Evolutionary conservation across 495 filamentous ascomycete species (phyloP).

Genomic region (Stereocaulon alpinum): DNA sequence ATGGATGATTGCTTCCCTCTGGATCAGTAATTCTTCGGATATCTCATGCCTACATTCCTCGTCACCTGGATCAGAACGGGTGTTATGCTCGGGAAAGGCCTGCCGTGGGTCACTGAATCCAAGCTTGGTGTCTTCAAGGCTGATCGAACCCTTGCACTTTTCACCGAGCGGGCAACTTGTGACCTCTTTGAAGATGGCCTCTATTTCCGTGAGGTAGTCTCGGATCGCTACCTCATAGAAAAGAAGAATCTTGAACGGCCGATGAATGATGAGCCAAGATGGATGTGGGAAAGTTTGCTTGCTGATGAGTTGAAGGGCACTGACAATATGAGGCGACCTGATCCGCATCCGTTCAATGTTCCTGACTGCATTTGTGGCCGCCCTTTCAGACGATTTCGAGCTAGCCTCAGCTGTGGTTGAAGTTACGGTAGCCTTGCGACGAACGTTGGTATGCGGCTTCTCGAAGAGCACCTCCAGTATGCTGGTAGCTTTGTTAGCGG

Average conservation of each 20-base stretch:
- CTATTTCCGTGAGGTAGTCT: constrained; percentile 17
- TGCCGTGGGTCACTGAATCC: neutral
- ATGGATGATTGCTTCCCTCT: constrained; percentile 22
- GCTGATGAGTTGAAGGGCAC: constrained; percentile 13
- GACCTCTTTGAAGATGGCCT: constrained; percentile 13
- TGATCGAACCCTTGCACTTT: constrained; percentile 8
- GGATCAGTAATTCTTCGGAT: constrained; percentile 17
- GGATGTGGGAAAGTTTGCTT: constrained; percentile 17
- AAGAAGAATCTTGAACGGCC: constrained; percentile 22
- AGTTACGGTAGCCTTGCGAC: constrained; percentile 7
- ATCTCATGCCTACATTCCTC: constrained; percentile 15
- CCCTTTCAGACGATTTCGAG: constrained; percentile 3
- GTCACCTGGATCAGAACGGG: neutral
- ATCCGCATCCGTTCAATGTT: constrained; percentile 23
- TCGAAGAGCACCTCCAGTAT: constrained; percentile 17
- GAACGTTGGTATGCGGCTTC: constrained; percentile 14
- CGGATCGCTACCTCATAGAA: constrained; percentile 20
- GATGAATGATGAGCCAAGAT: constrained; percentile 19
- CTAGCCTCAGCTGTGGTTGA: neutral
- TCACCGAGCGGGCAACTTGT: constrained; percentile 12
- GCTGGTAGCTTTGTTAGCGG: constrained; percentile 8
- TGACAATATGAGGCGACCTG: constrained; percentile 21
- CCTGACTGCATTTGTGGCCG: neutral
- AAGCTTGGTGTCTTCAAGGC: neutral
- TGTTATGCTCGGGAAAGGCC: neutral